Percentiles rank a stretch among this genome's conserved stretches.
Evolutionary conservation across 2,329 filamentous ascomycete species (phyloP).

Genomic region (Chaetomium globosum): DNA sequence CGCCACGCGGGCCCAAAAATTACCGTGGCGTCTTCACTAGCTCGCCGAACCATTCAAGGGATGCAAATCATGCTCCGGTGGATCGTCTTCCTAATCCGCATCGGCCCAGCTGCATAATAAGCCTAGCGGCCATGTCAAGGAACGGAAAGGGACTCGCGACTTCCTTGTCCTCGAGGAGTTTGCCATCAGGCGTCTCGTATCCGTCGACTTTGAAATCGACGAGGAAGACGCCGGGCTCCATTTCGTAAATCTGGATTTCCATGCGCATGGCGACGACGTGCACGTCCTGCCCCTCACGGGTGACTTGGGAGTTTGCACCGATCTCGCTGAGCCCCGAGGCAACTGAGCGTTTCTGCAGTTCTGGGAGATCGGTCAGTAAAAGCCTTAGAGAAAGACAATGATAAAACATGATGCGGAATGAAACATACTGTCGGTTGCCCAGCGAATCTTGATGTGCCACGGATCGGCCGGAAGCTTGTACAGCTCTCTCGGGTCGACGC

Average conservation of each 20-base stretch:
- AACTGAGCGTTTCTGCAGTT: slow-evolving; percentile 46
- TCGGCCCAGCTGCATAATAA: slow-evolving; percentile 94
- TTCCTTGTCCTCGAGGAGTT: slow-evolving; percentile 84
- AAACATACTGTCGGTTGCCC: slow-evolving; percentile 77
- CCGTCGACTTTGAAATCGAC: slow-evolving; percentile 99
- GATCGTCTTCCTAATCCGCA: slow-evolving; percentile 56
- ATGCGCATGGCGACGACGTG: slow-evolving; percentile 89
- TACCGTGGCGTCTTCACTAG: background rate
- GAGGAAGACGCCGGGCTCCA: slow-evolving; percentile 89
- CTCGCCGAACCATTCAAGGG: background rate
- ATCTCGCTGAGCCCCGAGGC: slow-evolving; percentile 42
- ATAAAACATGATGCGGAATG: slow-evolving; percentile 46
- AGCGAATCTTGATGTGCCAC: slow-evolving; percentile 91
- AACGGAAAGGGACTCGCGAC: slow-evolving; percentile 95
- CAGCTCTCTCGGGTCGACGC: slow-evolving; percentile 59
- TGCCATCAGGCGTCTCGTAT: slow-evolving; percentile 79
- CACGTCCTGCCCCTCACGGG: slow-evolving; percentile 49
- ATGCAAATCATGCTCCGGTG: background rate
- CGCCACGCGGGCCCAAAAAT: background rate
- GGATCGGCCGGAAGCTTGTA: slow-evolving; percentile 91
- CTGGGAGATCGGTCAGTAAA: slow-evolving; percentile 35
- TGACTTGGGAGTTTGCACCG: slow-evolving; percentile 49
- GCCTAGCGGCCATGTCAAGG: slow-evolving; percentile 84
- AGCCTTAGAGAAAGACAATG: background rate
- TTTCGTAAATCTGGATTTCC: slow-evolving; percentile 93